A percentile compares a stretch with the other conserved stretches of the same genome.
These are phyloP conservation scores for Leccinum pellstonianum DNA, from an alignment of 768 basidiomycete genomes.

Conservation along the genomic window DNA sequence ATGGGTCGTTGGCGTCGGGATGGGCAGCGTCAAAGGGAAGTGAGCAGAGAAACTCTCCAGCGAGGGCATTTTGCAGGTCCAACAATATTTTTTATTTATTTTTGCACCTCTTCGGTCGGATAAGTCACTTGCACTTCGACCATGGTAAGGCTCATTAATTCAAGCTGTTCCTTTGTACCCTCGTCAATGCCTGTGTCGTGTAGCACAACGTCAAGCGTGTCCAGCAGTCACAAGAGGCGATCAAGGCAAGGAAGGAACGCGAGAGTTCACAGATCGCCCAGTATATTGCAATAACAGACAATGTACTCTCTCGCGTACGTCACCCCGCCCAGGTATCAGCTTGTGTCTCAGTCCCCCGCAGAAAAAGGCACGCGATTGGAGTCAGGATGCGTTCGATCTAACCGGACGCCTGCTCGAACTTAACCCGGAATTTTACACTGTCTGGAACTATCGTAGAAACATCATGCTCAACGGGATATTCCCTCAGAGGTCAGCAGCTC, in stretches of 20 bases:
- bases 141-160: conserved; percentile 22
- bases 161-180: background rate
- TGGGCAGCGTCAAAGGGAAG: conserved; percentile 85
- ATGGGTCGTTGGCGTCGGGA: conserved; percentile 79
- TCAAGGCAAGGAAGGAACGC: conserved; percentile 64
- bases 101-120: background rate
- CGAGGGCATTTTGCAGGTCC: conserved; percentile 49
- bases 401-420: conserved; percentile 75
- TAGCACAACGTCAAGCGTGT: conserved; percentile 74
- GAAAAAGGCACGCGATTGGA: conserved; percentile 72
- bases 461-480: conserved; percentile 77
- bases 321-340: background rate
- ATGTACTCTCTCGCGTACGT: conserved; percentile 64
- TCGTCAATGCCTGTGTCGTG: conserved; percentile 3
- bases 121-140: too few species aligned
- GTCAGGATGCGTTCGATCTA: conserved; percentile 68
- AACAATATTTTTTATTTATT: conserved; percentile 11
- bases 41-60: conserved; percentile 52
- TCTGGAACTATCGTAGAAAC: conserved; percentile 91
- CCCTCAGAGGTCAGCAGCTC: conserved; percentile 49
- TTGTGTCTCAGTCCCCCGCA: conserved; percentile 31
- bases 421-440: conserved; percentile 95
- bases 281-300: conserved; percentile 64
- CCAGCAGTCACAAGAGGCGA: conserved; percentile 54
- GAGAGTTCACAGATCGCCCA: conserved; percentile 77